Evolutionary conservation across 305 asterid species (phyloP).

Genomic region (Fraxinus floribunda): DNA sequence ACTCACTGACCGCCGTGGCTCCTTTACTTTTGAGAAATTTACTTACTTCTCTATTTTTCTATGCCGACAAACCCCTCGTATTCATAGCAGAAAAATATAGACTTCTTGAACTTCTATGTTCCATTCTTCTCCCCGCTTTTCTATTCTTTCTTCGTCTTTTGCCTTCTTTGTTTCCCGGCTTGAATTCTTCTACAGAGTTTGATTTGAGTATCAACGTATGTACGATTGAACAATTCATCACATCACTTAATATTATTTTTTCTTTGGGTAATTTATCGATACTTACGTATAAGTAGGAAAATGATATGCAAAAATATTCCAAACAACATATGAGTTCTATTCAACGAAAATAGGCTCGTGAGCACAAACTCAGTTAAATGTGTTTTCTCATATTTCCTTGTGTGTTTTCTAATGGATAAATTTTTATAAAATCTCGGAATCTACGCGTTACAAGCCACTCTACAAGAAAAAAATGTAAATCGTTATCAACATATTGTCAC

Average conservation of each 20-base stretch:
- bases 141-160: slow-evolving; percentile 60
- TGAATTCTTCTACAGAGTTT: slow-evolving; percentile 24
- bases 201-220: too few species aligned
- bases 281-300: too few species aligned
- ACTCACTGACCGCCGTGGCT: slow-evolving; percentile 45
- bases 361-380: too few species aligned
- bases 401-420: too few species aligned
- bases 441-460: too few species aligned
- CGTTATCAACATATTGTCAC: too few species aligned
- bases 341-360: not conserved
- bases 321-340: not conserved
- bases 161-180: slow-evolving; percentile 43
- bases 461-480: too few species aligned
- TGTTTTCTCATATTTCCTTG: too few species aligned
- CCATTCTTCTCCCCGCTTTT: slow-evolving; percentile 32
- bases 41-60: slow-evolving; percentile 33
- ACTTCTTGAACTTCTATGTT: slow-evolving; percentile 42
- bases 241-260: too few species aligned
- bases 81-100: slow-evolving; percentile 32
- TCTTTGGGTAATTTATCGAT: too few species aligned
- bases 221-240: too few species aligned
- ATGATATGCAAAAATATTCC: not conserved
- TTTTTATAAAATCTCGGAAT: too few species aligned
- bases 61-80: slow-evolving; percentile 48
- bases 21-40: slow-evolving; percentile 50